phyloP scores from a whole-genome alignment of 805 yeast genomes.

The Spathaspora passalidarum region DNA sequence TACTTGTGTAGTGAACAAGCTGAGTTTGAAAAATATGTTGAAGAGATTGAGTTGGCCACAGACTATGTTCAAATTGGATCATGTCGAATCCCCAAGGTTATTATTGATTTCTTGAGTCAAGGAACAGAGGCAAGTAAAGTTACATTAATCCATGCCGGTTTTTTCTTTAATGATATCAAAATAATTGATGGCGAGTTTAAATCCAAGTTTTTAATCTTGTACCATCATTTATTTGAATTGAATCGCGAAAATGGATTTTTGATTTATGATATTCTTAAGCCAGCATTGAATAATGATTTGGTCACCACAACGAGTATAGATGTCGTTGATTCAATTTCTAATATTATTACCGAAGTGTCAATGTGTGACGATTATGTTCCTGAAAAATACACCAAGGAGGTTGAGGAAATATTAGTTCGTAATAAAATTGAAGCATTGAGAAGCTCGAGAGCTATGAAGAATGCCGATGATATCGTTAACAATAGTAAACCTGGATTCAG shows the following conservation, averaged over 20 bases:
- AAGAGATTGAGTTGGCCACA: constrained; percentile 18
- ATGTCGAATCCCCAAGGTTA: constrained; percentile 23
- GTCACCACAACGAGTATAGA: constrained; percentile 26
- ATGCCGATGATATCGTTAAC: constrained; percentile 10
- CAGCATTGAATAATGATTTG: constrained; percentile 24
- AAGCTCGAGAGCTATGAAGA: constrained; percentile 7
- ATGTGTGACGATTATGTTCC: constrained; percentile 15
- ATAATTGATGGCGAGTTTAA: constrained; percentile 28
- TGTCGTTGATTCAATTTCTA: constrained; percentile 24
- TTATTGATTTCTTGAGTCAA: constrained; percentile 23
- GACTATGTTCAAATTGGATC: constrained; percentile 11
- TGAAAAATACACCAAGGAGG: constrained; percentile 11
- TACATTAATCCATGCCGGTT: constrained; percentile 28
- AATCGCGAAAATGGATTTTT: constrained; percentile 19
- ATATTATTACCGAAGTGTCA: constrained; percentile 21
- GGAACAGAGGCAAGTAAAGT: constrained; percentile 18
- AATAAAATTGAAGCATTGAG: constrained; percentile 12
- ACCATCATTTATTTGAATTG: constrained; percentile 21
- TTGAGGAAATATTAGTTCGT: constrained; percentile 16
- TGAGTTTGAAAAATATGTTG: constrained; percentile 21
- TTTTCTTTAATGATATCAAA: constrained; percentile 25
- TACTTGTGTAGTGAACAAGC: constrained; percentile 26
- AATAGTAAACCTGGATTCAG: constrained; percentile 6
- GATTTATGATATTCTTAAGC: constrained; percentile 30
- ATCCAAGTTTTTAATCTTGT: constrained; percentile 27